A percentile compares a stretch with the other conserved stretches of the same genome.
Evolutionary conservation across 2,329 filamentous ascomycete genomes (phyloP).

Genomic region (Cytospora leucostoma): DNA sequence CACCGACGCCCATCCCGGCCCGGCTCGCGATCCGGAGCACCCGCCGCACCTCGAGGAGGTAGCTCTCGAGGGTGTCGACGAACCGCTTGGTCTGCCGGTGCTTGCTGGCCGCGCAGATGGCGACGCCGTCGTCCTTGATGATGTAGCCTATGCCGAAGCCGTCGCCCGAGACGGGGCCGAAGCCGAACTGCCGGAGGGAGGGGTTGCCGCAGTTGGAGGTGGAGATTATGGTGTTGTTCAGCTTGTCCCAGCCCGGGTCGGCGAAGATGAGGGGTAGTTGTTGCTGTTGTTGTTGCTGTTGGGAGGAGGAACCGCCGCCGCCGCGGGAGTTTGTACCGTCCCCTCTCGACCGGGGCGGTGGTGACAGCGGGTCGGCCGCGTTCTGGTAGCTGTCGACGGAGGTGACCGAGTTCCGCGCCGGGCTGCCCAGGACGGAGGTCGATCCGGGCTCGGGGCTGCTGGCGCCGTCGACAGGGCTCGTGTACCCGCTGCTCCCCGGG

Average conservation of each 20-base stretch:
- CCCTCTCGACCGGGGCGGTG: conserved; percentile 49
- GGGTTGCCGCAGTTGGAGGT: conserved; percentile 99
- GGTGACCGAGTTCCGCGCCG: conserved; percentile 52
- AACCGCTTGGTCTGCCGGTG: conserved; percentile 91
- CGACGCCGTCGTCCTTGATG: conserved; percentile 91
- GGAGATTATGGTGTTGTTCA: conserved; percentile 91
- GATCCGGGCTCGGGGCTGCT: conserved; percentile 45
- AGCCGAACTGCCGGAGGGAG: conserved; percentile 90
- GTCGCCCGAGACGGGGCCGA: conserved; percentile 89
- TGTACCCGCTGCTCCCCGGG: conserved; percentile 61
- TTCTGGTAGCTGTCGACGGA: conserved; percentile 41
- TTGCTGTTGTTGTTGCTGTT: conserved; percentile 41
- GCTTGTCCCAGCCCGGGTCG: conserved; percentile 88
- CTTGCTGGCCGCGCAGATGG: conserved; percentile 89
- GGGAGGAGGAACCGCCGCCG: conserved; percentile 12
- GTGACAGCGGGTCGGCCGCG: conserved; percentile 36
- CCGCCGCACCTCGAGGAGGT: conserved; percentile 86
- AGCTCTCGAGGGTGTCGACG: conserved; percentile 85
- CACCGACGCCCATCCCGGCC: not conserved
- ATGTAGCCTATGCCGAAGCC: conserved; percentile 99
- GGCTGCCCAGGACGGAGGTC: conserved; percentile 53
- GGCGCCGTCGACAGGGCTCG: conserved; percentile 57
- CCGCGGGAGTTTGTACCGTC: conserved; percentile 55
- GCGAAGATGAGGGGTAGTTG: conserved; percentile 77
- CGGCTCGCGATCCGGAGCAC: conserved; percentile 70